These are phyloP conservation scores for Thuja plicata DNA, from an alignment of 83 land plant species.

Conservation along the genomic window DNA sequence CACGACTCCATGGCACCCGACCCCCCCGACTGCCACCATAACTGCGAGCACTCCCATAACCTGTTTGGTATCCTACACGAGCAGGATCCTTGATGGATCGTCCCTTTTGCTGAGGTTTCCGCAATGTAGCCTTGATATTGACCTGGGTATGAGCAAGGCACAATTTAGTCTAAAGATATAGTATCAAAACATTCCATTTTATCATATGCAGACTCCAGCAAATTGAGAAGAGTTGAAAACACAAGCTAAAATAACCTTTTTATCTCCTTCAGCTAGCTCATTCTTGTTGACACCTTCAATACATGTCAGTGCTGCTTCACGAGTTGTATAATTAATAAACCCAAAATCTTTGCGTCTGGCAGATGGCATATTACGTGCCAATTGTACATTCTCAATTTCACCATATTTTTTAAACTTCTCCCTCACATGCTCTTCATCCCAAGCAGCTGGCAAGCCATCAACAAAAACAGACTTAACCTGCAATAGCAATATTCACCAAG, in stretches of 20 bases:
- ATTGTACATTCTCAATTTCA: constrained; percentile 50
- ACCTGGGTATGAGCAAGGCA: constrained; percentile 18
- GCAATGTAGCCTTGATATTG: constrained; percentile 33
- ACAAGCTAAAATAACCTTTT: constrained; percentile 28
- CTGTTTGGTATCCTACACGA: constrained; percentile 9
- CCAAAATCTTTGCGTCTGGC: constrained; percentile 68
- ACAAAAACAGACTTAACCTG: constrained; percentile 73
- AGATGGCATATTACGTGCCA: constrained; percentile 55
- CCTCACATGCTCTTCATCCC: constrained; percentile 64
- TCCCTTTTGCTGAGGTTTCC: constrained; percentile 43
- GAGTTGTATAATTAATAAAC: constrained; percentile 46
- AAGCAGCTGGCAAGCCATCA: constrained; percentile 57
- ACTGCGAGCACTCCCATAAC: constrained; percentile 15
- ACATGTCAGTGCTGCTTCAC: constrained; percentile 65
- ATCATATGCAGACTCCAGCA: background rate
- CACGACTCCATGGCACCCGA: constrained; percentile 17
- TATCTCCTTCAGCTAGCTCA: constrained; percentile 42
- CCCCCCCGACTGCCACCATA: constrained; percentile 16
- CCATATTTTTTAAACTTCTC: constrained; percentile 57
- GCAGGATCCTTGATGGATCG: constrained; percentile 14
- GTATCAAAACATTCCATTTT: background rate
- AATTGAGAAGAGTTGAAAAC: too few relatives aligned
- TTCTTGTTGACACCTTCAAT: constrained; percentile 51
- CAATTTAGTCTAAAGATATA: background rate
- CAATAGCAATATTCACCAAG: background rate